Percentiles rank a stretch among this genome's conserved stretches.
phyloP scores from a whole-genome alignment of 192 early-diverging fungal species.

The Mortierella claussenii region DNA sequence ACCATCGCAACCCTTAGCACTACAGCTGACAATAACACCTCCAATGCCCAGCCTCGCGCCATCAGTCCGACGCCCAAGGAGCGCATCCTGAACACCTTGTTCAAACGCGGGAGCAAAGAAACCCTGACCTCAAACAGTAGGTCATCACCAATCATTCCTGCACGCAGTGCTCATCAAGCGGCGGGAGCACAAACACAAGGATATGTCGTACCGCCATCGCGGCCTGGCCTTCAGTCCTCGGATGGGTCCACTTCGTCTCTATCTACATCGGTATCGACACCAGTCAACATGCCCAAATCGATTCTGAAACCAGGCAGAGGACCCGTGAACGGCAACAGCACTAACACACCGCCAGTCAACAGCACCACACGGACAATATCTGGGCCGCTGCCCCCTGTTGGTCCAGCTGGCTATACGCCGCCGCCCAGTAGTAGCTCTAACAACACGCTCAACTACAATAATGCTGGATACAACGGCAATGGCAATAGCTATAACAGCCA shows the following conservation, averaged over 20 bases:
- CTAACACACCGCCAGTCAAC: conserved; percentile 6
- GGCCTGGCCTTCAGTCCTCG: too few species aligned
- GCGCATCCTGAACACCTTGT: conserved; percentile 14
- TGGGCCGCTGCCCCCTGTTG: not conserved
- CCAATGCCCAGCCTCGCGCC: not conserved
- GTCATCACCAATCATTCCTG: conserved; percentile 13
- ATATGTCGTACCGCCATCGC: too few species aligned
- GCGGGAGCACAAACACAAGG: conserved; percentile 9
- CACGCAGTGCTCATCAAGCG: not conserved
- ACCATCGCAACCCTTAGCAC: conserved; percentile 9
- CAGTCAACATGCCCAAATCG: conserved; percentile 1
- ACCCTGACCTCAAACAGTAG: conserved; percentile 4
- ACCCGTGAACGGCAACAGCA: conserved; percentile 1
- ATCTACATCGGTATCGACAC: conserved; percentile 6
- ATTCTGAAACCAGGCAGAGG: conserved; percentile 18
- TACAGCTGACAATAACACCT: not conserved
- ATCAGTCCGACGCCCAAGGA: not conserved
- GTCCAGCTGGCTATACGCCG: not conserved
- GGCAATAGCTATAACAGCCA: conserved; percentile 5
- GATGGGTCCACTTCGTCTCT: conserved; percentile 8
- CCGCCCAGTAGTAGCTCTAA: not conserved
- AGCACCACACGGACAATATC: not conserved
- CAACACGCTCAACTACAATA: not conserved
- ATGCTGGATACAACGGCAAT: not conserved
- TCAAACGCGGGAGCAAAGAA: conserved; percentile 33